Percentiles rank a stretch among this genome's conserved stretches.
Conservation (phyloP, 495 filamentous ascomycete species). For the Penicillium macrosclerotiorum region DNA sequence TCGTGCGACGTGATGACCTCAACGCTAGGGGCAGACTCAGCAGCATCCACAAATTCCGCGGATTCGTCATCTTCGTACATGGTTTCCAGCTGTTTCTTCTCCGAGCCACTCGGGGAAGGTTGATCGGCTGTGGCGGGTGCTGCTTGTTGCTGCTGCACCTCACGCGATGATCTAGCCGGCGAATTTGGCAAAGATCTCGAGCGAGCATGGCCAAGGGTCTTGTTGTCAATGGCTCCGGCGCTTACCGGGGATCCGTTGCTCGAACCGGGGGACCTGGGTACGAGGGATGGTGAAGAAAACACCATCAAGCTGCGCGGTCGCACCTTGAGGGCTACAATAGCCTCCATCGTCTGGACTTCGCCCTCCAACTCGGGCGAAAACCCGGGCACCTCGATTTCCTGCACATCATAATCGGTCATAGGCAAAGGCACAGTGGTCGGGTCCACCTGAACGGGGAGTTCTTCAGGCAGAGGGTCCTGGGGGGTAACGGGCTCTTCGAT, state of each 20-base stretch:
- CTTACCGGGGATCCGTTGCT: conserved; percentile 31
- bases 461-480: conserved; percentile 15
- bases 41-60: conserved; percentile 26
- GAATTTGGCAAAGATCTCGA: conserved; percentile 54
- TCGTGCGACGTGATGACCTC: conserved; percentile 22
- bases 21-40: conserved; percentile 20
- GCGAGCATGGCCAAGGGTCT: conserved; percentile 42
- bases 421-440: conserved; percentile 62
- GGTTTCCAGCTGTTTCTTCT: conserved; percentile 38
- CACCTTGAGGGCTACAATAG: conserved; percentile 44
- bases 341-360: conserved; percentile 52
- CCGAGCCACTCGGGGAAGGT: conserved; percentile 30
- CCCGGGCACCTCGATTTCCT: conserved; percentile 71
- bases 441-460: conserved; percentile 33
- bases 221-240: conserved; percentile 19
- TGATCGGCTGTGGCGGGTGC: conserved; percentile 12
- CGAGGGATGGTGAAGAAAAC: conserved; percentile 37
- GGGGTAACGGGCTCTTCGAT: conserved; percentile 33
- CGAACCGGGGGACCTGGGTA: conserved; percentile 34
- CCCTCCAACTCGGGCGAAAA: conserved; percentile 58
- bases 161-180: conserved; percentile 18
- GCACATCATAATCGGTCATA: conserved; percentile 63
- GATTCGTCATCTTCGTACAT: conserved; percentile 45
- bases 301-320: conserved; percentile 65
- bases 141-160: conserved; percentile 10